Conservation (phyloP, 805 yeast genomes). For the Candida berthetii region DNA sequence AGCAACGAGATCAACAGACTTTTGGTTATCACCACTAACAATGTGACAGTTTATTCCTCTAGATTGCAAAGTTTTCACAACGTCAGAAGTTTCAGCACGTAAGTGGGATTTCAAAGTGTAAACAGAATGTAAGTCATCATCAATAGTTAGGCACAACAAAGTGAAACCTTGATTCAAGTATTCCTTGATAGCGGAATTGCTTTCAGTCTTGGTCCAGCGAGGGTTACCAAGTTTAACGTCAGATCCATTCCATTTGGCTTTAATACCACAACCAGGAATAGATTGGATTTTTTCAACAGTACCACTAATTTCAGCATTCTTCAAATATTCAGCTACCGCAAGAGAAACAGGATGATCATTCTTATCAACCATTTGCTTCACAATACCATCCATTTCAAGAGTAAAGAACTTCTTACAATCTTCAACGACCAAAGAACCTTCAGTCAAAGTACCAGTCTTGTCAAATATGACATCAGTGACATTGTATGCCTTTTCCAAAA, state of each 20-base stretch:
- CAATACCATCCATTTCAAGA: not conserved
- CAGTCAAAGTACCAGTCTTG: not conserved
- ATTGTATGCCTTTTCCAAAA: not conserved
- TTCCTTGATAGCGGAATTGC: not conserved
- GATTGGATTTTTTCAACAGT: not conserved
- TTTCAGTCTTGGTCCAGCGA: not conserved
- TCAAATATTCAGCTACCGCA: not conserved
- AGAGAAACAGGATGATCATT: not conserved
- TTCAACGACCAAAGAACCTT: not conserved
- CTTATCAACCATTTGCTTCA: not conserved
- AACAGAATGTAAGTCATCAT: not conserved
- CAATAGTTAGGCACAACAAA: not conserved
- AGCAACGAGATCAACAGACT: not conserved
- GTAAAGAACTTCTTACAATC: not conserved
- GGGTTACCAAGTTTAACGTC: not conserved
- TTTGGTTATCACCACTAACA: not conserved
- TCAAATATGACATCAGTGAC: not conserved
- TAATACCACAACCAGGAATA: not conserved
- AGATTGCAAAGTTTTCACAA: not conserved
- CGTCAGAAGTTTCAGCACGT: not conserved
- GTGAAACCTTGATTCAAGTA: not conserved
- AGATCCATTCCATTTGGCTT: not conserved
- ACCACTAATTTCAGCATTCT: not conserved
- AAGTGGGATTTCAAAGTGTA: not conserved
- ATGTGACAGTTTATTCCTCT: not conserved